A percentile compares a stretch with the other conserved stretches of the same genome.
Conservation (phyloP, 345 rosid species). For the Clarkia xantiana region DNA sequence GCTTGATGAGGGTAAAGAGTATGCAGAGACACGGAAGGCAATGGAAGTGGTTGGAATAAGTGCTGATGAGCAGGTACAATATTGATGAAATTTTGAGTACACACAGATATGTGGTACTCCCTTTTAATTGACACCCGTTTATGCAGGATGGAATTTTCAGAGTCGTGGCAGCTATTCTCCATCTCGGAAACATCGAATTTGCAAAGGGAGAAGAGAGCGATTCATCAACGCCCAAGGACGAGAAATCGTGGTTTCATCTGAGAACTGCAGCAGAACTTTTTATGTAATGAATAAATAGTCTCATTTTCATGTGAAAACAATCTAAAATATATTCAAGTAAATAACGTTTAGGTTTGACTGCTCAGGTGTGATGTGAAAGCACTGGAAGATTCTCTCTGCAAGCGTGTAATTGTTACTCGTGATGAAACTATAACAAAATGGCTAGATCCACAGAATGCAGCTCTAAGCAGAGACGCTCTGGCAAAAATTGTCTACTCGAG, state of each 20-base stretch:
- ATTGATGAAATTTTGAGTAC: conserved; percentile 7
- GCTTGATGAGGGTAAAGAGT: conserved; percentile 68
- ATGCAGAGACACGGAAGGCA: conserved; percentile 63
- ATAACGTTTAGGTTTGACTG: conserved; percentile 13
- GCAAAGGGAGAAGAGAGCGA: conserved; percentile 77
- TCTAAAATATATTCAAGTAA: conserved; percentile 11
- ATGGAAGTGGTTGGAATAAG: conserved; percentile 91
- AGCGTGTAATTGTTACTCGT: conserved; percentile 89
- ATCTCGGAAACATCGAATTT: conserved; percentile 87
- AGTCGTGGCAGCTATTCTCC: conserved; percentile 85
- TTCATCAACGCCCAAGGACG: conserved; percentile 80
- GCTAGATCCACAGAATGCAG: conserved; percentile 86
- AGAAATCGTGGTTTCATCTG: conserved; percentile 71
- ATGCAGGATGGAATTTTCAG: conserved; percentile 71
- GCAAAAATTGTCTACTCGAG: conserved; percentile 87
- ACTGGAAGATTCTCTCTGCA: conserved; percentile 91
- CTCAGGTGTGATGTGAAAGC: conserved; percentile 74
- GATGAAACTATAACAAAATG: conserved; percentile 93
- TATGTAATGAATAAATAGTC: conserved; percentile 22
- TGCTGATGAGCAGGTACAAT: conserved; percentile 65
- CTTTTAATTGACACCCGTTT: conserved; percentile 5
- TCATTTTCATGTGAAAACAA: no score
- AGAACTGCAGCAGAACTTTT: conserved; percentile 80
- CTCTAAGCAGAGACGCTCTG: conserved; percentile 77
- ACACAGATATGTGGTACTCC: conserved; percentile 3